A percentile compares a stretch with the other conserved stretches of the same genome.
These are phyloP conservation scores for Poa pratensis DNA, from an alignment of 176 grass and related monocot genomes.

Conservation along the genomic window DNA sequence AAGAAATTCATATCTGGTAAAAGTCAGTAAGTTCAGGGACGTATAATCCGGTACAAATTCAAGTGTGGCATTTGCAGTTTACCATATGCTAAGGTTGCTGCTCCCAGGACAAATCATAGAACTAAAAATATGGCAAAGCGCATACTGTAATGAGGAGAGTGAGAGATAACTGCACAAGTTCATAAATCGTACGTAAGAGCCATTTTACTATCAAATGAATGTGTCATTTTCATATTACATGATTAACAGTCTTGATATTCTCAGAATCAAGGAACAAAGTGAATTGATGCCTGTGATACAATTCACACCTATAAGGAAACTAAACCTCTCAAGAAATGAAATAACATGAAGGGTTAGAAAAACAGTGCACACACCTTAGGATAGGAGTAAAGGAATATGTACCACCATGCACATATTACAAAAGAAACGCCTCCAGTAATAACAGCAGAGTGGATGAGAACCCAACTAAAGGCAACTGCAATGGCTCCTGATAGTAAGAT, in stretches of 20 bases:
- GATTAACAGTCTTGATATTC: neutral
- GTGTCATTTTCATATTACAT: neutral
- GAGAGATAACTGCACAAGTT: neutral
- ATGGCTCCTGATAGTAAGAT: constrained; percentile 79
- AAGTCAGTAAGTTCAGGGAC: neutral
- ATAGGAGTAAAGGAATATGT: constrained; percentile 90
- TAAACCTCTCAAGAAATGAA: neutral
- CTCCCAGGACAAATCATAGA: neutral
- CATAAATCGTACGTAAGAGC: neutral
- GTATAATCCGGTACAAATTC: neutral
- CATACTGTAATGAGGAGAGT: neutral
- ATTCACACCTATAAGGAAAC: neutral
- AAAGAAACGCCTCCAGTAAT: constrained; percentile 60
- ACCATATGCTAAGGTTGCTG: neutral
- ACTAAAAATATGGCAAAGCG: neutral
- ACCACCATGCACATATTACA: constrained; percentile 95
- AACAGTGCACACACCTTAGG: constrained; percentile 68
- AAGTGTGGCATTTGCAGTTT: constrained; percentile 3
- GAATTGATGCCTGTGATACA: neutral
- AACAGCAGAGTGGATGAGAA: constrained; percentile 68
- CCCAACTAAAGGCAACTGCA: constrained; percentile 68
- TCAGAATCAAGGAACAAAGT: constrained; percentile 1
- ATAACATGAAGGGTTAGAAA: neutral
- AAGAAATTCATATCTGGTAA: neutral
- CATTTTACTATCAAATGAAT: neutral